phyloP scores from a whole-genome alignment of 2,329 filamentous ascomycete genomes.

The Aspergillus texensis region DNA sequence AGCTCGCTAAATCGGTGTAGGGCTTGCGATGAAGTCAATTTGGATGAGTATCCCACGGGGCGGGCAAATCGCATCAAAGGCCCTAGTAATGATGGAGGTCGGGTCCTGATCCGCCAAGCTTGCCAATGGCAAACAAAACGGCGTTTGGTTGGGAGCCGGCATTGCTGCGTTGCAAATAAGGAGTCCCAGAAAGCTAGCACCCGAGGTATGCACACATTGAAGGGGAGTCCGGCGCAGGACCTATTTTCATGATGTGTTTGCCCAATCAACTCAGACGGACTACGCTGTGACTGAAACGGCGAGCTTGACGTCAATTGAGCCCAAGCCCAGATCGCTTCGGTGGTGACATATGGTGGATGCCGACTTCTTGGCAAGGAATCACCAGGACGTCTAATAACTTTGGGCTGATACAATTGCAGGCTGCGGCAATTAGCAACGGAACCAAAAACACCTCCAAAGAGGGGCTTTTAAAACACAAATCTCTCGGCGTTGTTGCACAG shows the following conservation, averaged over 20 bases:
- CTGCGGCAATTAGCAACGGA: slow-evolving; percentile 32
- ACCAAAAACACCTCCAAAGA: slow-evolving; percentile 7
- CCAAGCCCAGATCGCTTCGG: slow-evolving; percentile 21
- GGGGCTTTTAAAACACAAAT: slow-evolving; percentile 16
- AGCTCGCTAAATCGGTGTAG: neutral
- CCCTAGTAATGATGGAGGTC: slow-evolving; percentile 2
- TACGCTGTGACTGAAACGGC: slow-evolving; percentile 13
- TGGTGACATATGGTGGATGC: slow-evolving; percentile 24
- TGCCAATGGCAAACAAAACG: slow-evolving; percentile 8
- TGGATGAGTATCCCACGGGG: slow-evolving; percentile 10
- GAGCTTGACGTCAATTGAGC: slow-evolving; percentile 13
- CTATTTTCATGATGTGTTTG: slow-evolving; percentile 12
- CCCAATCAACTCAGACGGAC: slow-evolving; percentile 12
- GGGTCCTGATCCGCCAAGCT: slow-evolving; percentile 10
- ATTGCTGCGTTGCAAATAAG: slow-evolving; percentile 14
- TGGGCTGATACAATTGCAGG: slow-evolving; percentile 50
- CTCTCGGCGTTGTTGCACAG: slow-evolving; percentile 27
- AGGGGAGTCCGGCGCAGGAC: slow-evolving; percentile 12
- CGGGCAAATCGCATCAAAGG: neutral
- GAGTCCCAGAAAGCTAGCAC: slow-evolving; percentile 10
- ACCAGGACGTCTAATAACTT: slow-evolving; percentile 41
- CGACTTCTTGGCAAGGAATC: slow-evolving; percentile 25
- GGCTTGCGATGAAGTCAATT: slow-evolving; percentile 1
- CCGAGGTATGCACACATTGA: slow-evolving; percentile 17
- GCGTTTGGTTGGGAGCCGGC: slow-evolving; percentile 12